Evolutionary conservation across 2,329 filamentous ascomycete genomes (phyloP).

Genomic region (Colletotrichum sp.): DNA sequence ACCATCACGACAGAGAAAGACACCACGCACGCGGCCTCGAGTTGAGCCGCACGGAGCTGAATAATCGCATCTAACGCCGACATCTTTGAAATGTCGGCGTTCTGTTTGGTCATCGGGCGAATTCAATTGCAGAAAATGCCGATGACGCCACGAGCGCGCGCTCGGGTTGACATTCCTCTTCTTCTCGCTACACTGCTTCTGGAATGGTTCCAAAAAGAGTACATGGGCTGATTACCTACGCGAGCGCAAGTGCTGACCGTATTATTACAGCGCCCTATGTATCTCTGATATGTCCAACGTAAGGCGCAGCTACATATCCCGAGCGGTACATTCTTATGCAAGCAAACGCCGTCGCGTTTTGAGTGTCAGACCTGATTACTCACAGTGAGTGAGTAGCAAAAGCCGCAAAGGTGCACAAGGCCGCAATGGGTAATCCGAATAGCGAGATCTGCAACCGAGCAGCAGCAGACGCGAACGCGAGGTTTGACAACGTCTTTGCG

Average conservation of each 20-base stretch:
- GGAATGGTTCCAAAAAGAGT: background rate
- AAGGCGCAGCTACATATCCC: background rate
- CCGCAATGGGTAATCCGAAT: background rate
- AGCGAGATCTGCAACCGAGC: background rate
- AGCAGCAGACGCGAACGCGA: background rate
- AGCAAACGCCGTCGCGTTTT: background rate
- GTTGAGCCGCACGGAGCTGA: constrained; percentile 13
- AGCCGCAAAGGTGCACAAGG: background rate
- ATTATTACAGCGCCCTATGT: background rate
- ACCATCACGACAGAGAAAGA: background rate
- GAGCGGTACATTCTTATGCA: background rate
- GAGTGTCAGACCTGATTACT: background rate
- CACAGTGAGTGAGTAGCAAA: background rate
- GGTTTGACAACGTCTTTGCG: background rate
- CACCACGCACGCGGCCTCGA: background rate
- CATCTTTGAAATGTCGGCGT: background rate
- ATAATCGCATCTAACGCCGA: background rate
- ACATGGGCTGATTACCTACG: background rate
- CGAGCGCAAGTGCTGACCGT: background rate
- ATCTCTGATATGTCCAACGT: background rate
- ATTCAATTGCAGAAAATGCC: background rate
- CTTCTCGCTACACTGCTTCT: background rate
- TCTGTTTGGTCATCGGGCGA: background rate
- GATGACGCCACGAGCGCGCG: background rate
- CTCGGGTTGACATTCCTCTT: background rate